phyloP scores from a whole-genome alignment of 805 yeast species.

The Zygosaccharomyces bailii region DNA sequence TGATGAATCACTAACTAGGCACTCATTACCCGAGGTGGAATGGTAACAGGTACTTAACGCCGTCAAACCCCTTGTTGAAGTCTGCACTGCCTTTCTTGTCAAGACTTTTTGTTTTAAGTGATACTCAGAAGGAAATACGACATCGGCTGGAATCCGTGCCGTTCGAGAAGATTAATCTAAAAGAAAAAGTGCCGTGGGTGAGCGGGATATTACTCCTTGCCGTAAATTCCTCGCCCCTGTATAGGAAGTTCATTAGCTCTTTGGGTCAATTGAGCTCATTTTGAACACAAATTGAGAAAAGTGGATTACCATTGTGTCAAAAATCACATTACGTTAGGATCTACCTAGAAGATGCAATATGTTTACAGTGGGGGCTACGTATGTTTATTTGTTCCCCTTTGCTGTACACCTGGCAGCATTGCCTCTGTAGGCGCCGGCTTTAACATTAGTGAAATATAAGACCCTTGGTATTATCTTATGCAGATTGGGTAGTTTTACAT shows the following conservation, averaged over 20 bases:
- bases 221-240: neutral
- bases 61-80: neutral
- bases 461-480: neutral
- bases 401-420: neutral
- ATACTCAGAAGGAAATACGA: neutral
- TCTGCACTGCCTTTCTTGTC: neutral
- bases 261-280: neutral
- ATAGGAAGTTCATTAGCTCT: neutral
- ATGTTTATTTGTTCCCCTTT: neutral
- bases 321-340: neutral
- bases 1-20: too few species aligned
- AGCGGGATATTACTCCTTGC: neutral
- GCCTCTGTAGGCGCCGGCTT: neutral
- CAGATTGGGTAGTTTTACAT: too few species aligned
- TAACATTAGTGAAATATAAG: neutral
- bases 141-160: neutral
- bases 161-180: neutral
- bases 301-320: neutral
- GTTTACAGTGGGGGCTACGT: neutral
- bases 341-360: neutral
- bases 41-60: neutral
- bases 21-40: too few species aligned
- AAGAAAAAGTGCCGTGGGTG: neutral
- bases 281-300: neutral
- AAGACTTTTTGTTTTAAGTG: neutral